These are phyloP conservation scores for Linnemannia hyalina DNA, from an alignment of 192 early-diverging fungal species.

Conservation along the genomic window DNA sequence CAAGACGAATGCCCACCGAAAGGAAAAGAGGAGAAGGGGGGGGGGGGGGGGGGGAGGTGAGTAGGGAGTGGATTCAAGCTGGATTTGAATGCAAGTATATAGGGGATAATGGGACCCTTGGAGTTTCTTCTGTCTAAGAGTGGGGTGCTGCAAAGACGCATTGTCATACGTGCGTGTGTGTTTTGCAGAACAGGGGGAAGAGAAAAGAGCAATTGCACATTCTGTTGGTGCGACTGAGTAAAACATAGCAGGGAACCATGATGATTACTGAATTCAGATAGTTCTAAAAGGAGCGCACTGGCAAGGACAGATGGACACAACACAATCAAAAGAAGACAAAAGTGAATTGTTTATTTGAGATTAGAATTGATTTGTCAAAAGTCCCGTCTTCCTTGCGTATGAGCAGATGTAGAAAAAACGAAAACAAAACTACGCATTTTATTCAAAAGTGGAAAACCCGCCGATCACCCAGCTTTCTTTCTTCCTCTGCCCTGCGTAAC, in stretches of 20 bases:
- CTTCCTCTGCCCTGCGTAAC: neutral
- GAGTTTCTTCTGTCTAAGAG: neutral
- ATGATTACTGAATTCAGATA: neutral
- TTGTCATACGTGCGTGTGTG: neutral
- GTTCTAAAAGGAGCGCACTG: neutral
- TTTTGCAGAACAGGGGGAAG: neutral
- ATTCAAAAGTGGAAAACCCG: neutral
- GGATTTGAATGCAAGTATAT: neutral
- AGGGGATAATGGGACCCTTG: neutral
- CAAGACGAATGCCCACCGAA: neutral
- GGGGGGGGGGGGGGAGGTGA: too few species aligned
- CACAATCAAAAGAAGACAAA: neutral
- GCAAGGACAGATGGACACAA: neutral
- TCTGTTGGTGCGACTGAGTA: neutral
- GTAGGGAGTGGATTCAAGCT: neutral
- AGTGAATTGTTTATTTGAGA: neutral
- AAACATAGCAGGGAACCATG: neutral
- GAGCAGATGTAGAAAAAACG: neutral
- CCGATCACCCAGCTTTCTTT: neutral
- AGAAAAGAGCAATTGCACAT: neutral
- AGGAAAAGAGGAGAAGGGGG: neutral
- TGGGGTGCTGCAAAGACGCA: neutral
- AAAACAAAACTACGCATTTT: neutral
- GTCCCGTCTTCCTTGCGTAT: neutral
- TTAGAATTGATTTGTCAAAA: conserved; percentile 6